Base-by-base conservation (phyloP, 2,329 filamentous ascomycete genomes). In the Sclerotinia subarctica region DNA sequence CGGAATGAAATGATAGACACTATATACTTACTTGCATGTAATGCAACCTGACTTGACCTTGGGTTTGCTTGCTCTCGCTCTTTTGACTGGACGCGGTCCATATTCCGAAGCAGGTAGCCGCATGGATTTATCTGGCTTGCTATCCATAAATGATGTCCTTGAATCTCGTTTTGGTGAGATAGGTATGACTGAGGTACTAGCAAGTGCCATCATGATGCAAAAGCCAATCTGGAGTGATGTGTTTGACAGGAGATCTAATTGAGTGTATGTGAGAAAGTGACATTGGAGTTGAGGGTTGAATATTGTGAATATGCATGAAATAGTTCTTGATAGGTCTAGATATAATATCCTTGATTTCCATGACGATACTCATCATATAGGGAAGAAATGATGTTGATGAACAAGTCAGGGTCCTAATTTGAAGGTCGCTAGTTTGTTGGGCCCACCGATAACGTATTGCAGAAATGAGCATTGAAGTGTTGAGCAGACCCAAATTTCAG, bases 31-130 rank as follows among this genome's bases (percentile, higher is more conserved):
- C 86, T 90, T 90, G 86, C 88, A 90, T 76, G 86, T 88, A 74
- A 82, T 81, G 76, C 88, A 90, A 29, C 88, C 87, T 1, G 86
- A 88, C 78, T 87, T 89, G 69, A 89, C 87, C 75, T 89, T 89
- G n/a, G 75, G 74, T 46, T 69, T 73, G 59, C 74, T 74, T 29
- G 74, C 74, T 58, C 76, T 66, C 26, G 70, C 69, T 57, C 71
- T 73, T 66, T 76, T 76, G 10, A 53, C 52, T 11, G 68, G 51
- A 46, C 67, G 69, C 57, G 64, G 66, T 35, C 72, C 69, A 38
- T 57, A 69, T 10, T 72, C 71, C 32, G 68, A 51, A 44, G 70
- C 69, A 44, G 70, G 70, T 19, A 68, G 67, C 13, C 70, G 72
- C 69, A 69, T 26, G 26, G n/a, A 53, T 19, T 38, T 24, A 24